A percentile compares a stretch with the other conserved stretches of the same genome.
phyloP scores from a whole-genome alignment of 2,329 filamentous ascomycete genomes.

The Rachicladosporium sp. region DNA sequence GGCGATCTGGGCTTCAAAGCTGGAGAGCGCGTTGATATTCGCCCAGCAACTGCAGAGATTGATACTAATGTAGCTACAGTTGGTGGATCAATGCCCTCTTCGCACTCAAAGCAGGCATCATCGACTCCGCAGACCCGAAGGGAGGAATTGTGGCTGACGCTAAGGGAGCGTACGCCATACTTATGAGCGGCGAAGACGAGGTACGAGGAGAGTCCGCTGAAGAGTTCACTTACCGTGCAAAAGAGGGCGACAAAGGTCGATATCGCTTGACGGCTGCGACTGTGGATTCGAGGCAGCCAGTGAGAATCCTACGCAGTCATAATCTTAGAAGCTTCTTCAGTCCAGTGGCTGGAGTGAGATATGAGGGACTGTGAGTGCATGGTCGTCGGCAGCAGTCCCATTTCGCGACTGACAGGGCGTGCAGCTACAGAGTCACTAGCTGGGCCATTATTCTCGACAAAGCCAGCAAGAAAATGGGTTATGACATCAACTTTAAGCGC shows the following conservation, averaged over 20 bases:
- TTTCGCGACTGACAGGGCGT: no score
- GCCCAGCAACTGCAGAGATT: no score
- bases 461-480: constrained; percentile 20
- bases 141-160: constrained; percentile 32
- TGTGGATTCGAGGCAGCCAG: constrained; percentile 26
- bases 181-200: constrained; percentile 30
- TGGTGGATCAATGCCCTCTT: constrained; percentile 39
- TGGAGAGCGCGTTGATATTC: no score
- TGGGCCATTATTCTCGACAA: constrained; percentile 27
- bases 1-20: constrained; percentile 35
- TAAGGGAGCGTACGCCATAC: constrained; percentile 33
- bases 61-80: no score
- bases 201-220: constrained; percentile 22
- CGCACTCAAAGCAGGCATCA: constrained; percentile 36
- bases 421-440: constrained; percentile 26
- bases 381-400: no score
- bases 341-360: constrained; percentile 35
- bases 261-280: constrained; percentile 33
- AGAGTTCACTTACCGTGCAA: constrained; percentile 30
- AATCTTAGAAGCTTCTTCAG: constrained; percentile 32
- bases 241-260: constrained; percentile 28
- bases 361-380: constrained; percentile 34
- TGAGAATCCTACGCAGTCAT: constrained; percentile 35
- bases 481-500: constrained; percentile 29
- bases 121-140: constrained; percentile 29